Evolutionary conservation across 2,329 filamentous ascomycete species (phyloP).

Genomic region (Metarhizium guizhouense): DNA sequence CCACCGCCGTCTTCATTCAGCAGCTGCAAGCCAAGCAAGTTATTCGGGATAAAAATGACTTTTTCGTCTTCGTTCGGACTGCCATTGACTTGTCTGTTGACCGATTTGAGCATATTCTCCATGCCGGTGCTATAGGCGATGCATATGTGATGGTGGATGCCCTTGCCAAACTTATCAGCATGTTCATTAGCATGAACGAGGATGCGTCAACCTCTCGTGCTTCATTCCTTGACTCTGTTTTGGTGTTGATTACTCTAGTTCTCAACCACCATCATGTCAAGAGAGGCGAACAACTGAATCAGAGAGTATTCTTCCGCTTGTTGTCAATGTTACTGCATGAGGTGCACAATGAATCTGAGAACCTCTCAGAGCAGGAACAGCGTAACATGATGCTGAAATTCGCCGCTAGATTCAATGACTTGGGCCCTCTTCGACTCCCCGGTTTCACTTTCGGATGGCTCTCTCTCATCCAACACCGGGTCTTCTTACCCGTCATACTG

Average conservation of each 20-base stretch:
- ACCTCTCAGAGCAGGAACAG: constrained; percentile 51
- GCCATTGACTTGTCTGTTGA: constrained; percentile 73
- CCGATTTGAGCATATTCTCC: constrained; percentile 64
- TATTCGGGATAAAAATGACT: constrained; percentile 65
- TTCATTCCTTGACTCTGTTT: constrained; percentile 65
- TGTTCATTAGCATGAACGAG: constrained; percentile 64
- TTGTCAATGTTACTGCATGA: constrained; percentile 78
- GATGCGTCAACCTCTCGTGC: constrained; percentile 56
- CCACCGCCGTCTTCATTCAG: constrained; percentile 66
- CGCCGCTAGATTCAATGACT: constrained; percentile 58
- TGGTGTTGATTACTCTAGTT: constrained; percentile 71
- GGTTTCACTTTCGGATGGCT: constrained; percentile 84
- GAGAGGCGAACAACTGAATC: constrained; percentile 73
- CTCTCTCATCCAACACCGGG: constrained; percentile 70
- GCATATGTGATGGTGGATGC: constrained; percentile 62
- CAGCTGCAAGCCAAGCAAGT: constrained; percentile 71
- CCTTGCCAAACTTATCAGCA: constrained; percentile 68
- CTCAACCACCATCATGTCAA: constrained; percentile 79
- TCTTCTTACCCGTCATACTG: constrained; percentile 73
- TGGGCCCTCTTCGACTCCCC: constrained; percentile 71
- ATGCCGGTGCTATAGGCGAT: constrained; percentile 50
- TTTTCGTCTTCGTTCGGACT: constrained; percentile 69
- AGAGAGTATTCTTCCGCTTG: constrained; percentile 84
- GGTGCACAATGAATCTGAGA: constrained; percentile 49
- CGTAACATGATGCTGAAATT: constrained; percentile 64